Evolutionary conservation across 179 eudicot species (phyloP).

Genomic region (Beta lomatogona): DNA sequence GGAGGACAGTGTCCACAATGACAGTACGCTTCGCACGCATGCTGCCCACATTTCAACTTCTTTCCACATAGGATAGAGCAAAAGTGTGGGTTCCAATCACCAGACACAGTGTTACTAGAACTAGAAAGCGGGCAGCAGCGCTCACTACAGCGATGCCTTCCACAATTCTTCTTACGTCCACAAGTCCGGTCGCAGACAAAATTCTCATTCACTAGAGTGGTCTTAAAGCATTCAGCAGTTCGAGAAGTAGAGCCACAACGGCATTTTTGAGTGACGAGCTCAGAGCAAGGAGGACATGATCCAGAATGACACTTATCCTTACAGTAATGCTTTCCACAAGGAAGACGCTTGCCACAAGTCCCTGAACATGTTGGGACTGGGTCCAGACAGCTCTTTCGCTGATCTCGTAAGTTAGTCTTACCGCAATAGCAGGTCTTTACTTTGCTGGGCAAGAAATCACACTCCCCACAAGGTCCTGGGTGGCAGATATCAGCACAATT

Average conservation of each 20-base stretch:
- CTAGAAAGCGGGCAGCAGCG: constrained; percentile 86
- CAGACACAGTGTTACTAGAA: constrained; percentile 37
- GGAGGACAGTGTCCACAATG: constrained; percentile 99
- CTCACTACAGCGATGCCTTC: constrained; percentile 98
- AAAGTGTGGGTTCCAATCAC: constrained; percentile 78
- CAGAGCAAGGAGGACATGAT: constrained; percentile 64
- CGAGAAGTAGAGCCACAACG: constrained; percentile 85
- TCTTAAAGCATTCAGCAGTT: constrained; percentile 70
- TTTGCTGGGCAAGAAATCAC: constrained; percentile 69
- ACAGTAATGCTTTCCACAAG: constrained; percentile 75
- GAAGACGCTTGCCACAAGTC: constrained; percentile 67
- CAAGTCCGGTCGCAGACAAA: constrained; percentile 86
- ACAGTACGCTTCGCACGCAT: constrained; percentile 72
- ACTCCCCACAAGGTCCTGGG: constrained; percentile 93
- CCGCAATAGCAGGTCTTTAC: constrained; percentile 85
- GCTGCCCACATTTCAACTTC: constrained; percentile 95
- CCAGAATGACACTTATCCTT: constrained; percentile 76
- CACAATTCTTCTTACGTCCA: constrained; percentile 89
- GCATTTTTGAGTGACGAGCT: constrained; percentile 74
- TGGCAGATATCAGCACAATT: constrained; percentile 69
- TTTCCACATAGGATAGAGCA: constrained; percentile 92
- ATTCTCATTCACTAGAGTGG: constrained; percentile 42
- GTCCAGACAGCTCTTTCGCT: constrained; percentile 71
- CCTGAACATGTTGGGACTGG: constrained; percentile 79
- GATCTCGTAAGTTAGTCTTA: constrained; percentile 57